phyloP scores from a whole-genome alignment of 495 filamentous ascomycete genomes.

The Chaetomium tenue region DNA sequence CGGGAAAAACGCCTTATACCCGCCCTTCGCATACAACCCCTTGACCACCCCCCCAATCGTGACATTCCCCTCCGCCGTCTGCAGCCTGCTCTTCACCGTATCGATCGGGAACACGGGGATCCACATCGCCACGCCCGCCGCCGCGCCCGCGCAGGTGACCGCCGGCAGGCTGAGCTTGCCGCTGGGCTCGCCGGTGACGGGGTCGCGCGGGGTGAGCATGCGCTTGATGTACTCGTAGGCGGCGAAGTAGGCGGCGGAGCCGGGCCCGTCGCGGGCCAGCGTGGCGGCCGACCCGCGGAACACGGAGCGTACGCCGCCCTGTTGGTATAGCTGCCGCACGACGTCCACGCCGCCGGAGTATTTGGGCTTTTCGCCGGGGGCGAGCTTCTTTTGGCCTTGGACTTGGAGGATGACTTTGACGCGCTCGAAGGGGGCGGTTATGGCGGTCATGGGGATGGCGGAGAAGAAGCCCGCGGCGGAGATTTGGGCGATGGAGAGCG shows the following conservation, averaged over 20 bases:
- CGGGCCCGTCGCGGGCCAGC: slow-evolving; percentile 88
- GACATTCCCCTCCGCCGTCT: slow-evolving; percentile 85
- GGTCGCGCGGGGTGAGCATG: slow-evolving; percentile 79
- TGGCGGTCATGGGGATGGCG: slow-evolving; percentile 94
- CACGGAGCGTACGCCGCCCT: slow-evolving; percentile 85
- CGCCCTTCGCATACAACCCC: slow-evolving; percentile 74
- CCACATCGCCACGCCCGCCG: slow-evolving; percentile 97
- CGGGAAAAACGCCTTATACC: slow-evolving; percentile 93
- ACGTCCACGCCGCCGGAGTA: slow-evolving; percentile 88
- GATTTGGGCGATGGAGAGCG: slow-evolving; percentile 79
- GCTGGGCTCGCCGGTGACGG: slow-evolving; percentile 63
- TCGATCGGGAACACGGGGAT: slow-evolving; percentile 97
- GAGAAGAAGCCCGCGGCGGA: slow-evolving; percentile 95
- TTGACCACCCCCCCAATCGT: slow-evolving; percentile 77
- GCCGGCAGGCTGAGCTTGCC: slow-evolving; percentile 76
- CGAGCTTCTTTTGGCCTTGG: slow-evolving; percentile 83
- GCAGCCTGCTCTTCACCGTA: slow-evolving; percentile 90
- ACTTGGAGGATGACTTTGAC: slow-evolving; percentile 98
- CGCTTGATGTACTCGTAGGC: slow-evolving; percentile 95
- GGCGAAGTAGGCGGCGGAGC: slow-evolving; percentile 92
- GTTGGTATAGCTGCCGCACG: slow-evolving; percentile 89
- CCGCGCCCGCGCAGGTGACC: slow-evolving; percentile 82
- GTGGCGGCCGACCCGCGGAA: slow-evolving; percentile 91
- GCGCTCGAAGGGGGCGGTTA: slow-evolving; percentile 97
- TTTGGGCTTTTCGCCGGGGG: slow-evolving; percentile 87